Evolutionary conservation across 169 alveolate species (phyloP), one percentile per base, ranked within the genome.

Genomic region (Plasmodium knowlesi): DNA sequence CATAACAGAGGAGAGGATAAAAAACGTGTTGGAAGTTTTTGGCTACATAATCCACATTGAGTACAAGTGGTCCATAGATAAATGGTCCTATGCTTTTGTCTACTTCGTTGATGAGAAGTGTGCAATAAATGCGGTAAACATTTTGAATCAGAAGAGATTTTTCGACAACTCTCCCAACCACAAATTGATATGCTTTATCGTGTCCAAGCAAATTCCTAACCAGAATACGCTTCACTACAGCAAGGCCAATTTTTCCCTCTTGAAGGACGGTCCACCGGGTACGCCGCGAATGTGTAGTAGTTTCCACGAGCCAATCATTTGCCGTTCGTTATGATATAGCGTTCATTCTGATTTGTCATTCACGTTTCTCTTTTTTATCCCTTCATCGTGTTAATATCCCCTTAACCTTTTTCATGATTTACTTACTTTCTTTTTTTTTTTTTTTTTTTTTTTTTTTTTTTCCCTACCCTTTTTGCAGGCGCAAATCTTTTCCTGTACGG

Each of bases 221-320:
- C 96, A 95, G 54, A 72, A 92, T 5, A 84, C 94, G 4, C 25
- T 92, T 6, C 95, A 92, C 34, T 83, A 92, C 67, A 92, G 93
- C 67, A 95, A 94, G 39, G 96, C 97, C 34, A 92, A 96, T 8
- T 95, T 96, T 71, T 94, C 96, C 34, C 84, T 96, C 70, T 93
- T 96, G 22, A 95, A 95, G 71, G 98, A 96, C 84, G 98, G 98
- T 6, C 98, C 98, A 8, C 96, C 96, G 79, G 96, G 96, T 95
- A 89, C 19, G 30, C 74, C 57, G n/a, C 22, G 1, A 2, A 3
- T 12, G 1, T 3, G 22, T 2, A 6, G 8, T 14, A 0, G 61
- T 14, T 12, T 8, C 61, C 2, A 14, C 61, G 61, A 0, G 22
- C 22, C 22, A 16, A 0, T 9, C 0, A 10, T 43, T 12, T 43